Base-by-base conservation (phyloP, 2,329 filamentous ascomycete genomes). In the Arachnomyces sp. region DNA sequence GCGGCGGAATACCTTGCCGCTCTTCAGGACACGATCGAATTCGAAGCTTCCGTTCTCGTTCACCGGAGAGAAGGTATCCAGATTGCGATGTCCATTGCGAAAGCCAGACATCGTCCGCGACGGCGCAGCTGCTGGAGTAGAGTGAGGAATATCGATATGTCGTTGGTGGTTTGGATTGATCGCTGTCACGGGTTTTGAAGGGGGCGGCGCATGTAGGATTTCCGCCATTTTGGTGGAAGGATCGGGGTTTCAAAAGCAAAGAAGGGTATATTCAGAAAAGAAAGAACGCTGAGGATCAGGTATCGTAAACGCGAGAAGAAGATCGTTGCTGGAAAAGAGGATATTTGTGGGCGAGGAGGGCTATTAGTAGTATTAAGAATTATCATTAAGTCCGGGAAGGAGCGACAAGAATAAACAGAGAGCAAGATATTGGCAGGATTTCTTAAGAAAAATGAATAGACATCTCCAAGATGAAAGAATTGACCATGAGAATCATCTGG, bases 11-110 rank as follows among this genome's bases (percentile, higher is more conserved):
- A 95, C 80, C 51, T 83, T 84, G 44, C 90, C 89, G 42, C 83
- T 80, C 68, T 94, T 96, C 61, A 96, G 76, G 40, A 96, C 86
- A 37, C 88, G 82, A 63, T 98, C 92, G 56, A 93, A 94, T 56
- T 92, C 89, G 61, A 95, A 98, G 63, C 87, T 92, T 47, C 92
- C 92, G 63, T 94, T 89, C 63, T 94, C 83, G 59, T 90, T 94
- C 48, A 96, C 87, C 3, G 88, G 86, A 21, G 86, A 92, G 56
- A 87, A 80, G 12, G 80, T 73, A 49, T 84, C 79, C 32, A 82
- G 58, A 17, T 68, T 69, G 17, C 78, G 62, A 51, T 76, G 72
- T 40, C 65, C 65, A 40, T 54, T 67, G 43, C 66, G 63, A 52
- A 52, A 52, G 8, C 48, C 25, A n/a, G 21, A 31, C 28, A 15